Base-by-base conservation (phyloP, 2,329 filamentous ascomycete genomes). In the Sodiomyces alkalinus region DNA sequence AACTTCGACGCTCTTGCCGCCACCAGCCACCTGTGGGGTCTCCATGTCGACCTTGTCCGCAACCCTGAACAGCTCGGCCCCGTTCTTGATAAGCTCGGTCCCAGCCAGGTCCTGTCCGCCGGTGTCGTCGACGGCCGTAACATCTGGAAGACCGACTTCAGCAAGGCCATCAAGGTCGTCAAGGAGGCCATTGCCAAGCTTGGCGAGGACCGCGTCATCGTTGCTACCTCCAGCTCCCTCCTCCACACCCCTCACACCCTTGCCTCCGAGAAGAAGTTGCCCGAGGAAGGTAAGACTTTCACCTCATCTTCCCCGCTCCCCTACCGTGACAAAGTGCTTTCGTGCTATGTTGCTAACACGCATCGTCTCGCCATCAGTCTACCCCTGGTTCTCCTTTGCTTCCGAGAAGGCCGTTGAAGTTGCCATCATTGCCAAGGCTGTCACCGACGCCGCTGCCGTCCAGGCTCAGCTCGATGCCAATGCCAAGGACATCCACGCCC, bases 71-170 rank as follows among this genome's bases (percentile, higher is more conserved):
- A 98, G 68, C 79, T 98, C 40, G 75, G 90, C 37, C 73, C 78
- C 41, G 83, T 98, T 48, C 58, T 83, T 44, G 68, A 64, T 49
- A 77, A 85, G 48, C 74, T 98, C 41, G 85, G 83, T 55, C 61
- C 82, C 54, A 83, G 85, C 56, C 92, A 93, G 54, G 60, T 85
- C 44, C 77, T 98, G 42, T 98, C 90, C 42, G 80, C 76, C 41
- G 90, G 90, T 82, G 80, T 98, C 46, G 90, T 98, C 43, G 86
- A 98, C 48, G 90, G 90, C 49, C 85, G 90, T 51, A 98, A 98
- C 74, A 96, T 98, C 70, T 98, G 90, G 90, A 98, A 98, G 81
- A 94, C 85, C 63, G 92, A 96, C 77, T 80, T 94, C 66, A 80
- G 92, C 74, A 74, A 74, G 48, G 85, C 90, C 50, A 92, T 98